A percentile compares a stretch with the other conserved stretches of the same genome.
Evolutionary conservation across 768 basidiomycete genomes (phyloP).

Genomic region (Gymnopilus dilepis): DNA sequence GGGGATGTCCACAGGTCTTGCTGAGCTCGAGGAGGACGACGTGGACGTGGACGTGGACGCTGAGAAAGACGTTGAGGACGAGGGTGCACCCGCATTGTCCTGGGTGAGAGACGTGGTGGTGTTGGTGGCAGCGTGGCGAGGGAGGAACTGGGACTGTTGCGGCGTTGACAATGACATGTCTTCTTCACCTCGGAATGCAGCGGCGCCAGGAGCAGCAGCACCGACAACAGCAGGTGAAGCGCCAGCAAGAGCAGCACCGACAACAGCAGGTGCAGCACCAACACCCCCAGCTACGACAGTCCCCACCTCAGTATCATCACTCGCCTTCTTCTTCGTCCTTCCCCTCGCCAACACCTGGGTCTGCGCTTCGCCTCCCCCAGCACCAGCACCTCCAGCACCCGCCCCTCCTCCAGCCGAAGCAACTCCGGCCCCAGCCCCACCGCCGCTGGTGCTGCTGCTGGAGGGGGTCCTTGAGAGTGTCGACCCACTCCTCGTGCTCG

Average conservation of each 20-base stretch:
- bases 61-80: background rate
- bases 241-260: background rate
- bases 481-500: constrained; percentile 9
- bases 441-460: too few species aligned
- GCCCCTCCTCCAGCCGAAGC: too few species aligned
- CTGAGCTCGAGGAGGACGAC: too few species aligned
- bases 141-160: background rate
- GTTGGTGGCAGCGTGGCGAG: background rate
- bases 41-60: background rate
- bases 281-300: background rate
- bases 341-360: background rate
- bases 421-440: too few species aligned
- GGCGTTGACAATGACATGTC: background rate
- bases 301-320: background rate
- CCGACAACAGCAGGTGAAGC: background rate
- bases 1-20: background rate
- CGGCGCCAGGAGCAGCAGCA: background rate
- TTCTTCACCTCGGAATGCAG: background rate
- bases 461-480: too few species aligned
- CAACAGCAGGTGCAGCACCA: background rate
- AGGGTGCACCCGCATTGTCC: background rate
- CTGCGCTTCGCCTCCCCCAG: too few species aligned
- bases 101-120: too few species aligned
- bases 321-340: background rate
- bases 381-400: background rate